These are phyloP conservation scores for Xylaria sp. DNA, from an alignment of 2,329 filamentous ascomycete genomes.

Conservation along the genomic window DNA sequence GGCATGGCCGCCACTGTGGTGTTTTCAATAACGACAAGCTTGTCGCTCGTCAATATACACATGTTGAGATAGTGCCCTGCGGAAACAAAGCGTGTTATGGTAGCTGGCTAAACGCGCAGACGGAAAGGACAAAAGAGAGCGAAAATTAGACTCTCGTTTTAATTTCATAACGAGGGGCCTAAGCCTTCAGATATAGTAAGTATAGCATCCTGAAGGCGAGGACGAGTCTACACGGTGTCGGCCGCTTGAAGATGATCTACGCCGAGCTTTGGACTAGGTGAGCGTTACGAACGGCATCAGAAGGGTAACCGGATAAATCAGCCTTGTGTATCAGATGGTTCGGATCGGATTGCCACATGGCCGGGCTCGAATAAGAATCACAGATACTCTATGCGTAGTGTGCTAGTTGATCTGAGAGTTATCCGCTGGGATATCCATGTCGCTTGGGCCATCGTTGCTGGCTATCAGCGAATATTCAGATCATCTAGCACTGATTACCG, in stretches of 20 bases:
- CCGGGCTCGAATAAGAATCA: slow-evolving; percentile 14
- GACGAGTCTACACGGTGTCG: slow-evolving; percentile 5
- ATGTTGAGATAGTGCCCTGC: slow-evolving; percentile 22
- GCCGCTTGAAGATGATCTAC: slow-evolving; percentile 28
- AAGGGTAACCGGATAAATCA: slow-evolving; percentile 36
- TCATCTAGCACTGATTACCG: background rate
- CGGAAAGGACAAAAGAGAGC: slow-evolving; percentile 6
- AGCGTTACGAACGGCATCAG: slow-evolving; percentile 25
- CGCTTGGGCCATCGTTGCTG: background rate
- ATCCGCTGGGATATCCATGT: background rate
- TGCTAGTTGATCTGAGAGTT: background rate
- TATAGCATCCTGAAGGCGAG: slow-evolving; percentile 16
- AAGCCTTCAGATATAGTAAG: slow-evolving; percentile 34
- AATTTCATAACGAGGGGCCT: slow-evolving; percentile 23
- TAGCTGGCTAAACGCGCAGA: slow-evolving; percentile 9
- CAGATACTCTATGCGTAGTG: slow-evolving; percentile 10
- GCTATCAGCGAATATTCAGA: background rate
- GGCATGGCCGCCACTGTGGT: slow-evolving; percentile 24
- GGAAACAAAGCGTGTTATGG: slow-evolving; percentile 4
- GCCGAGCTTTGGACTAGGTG: slow-evolving; percentile 22
- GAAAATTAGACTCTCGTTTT: slow-evolving; percentile 17
- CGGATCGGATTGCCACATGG: slow-evolving; percentile 35
- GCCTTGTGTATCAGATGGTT: slow-evolving; percentile 37
- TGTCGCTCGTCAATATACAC: slow-evolving; percentile 19
- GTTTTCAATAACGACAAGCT: slow-evolving; percentile 19